Evolutionary conservation across 225 moss, liverwort and hornwort genomes (phyloP).

Genomic region (Polytrichum formosum): DNA sequence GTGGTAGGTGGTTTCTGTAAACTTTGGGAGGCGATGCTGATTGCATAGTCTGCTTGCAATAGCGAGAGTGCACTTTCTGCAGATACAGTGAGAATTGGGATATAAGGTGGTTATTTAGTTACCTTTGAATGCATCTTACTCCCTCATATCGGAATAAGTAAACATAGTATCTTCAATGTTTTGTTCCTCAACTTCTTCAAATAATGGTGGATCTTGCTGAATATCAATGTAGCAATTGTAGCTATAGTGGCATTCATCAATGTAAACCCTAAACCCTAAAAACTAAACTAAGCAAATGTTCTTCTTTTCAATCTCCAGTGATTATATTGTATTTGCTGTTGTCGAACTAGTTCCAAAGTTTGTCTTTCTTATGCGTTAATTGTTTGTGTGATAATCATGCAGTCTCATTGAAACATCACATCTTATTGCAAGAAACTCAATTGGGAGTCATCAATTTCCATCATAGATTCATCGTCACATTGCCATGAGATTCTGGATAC

Average conservation of each 20-base stretch:
- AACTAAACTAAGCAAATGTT: neutral
- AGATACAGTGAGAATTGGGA: no score
- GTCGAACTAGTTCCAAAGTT: neutral
- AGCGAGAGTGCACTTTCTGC: no score
- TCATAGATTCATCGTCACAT: neutral
- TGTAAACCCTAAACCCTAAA: neutral
- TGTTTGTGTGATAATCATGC: neutral
- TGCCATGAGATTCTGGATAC: neutral
- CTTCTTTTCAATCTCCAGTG: neutral
- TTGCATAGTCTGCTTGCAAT: no score
- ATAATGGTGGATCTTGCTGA: no score
- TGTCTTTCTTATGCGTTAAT: neutral
- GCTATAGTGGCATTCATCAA: neutral
- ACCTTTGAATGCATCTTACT: no score
- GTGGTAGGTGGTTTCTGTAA: no score
- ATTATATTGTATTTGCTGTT: neutral
- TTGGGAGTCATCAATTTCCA: constrained; percentile 27
- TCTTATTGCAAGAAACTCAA: constrained; percentile 27
- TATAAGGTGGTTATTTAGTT: no score
- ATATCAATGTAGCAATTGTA: neutral
- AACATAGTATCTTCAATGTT: no score
- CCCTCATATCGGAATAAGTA: no score
- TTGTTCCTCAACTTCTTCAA: no score
- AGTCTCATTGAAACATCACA: constrained; percentile 24
- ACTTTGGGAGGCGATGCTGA: no score